phyloP scores from a whole-genome alignment of 768 basidiomycete species.

The Serendipita vermifera region DNA sequence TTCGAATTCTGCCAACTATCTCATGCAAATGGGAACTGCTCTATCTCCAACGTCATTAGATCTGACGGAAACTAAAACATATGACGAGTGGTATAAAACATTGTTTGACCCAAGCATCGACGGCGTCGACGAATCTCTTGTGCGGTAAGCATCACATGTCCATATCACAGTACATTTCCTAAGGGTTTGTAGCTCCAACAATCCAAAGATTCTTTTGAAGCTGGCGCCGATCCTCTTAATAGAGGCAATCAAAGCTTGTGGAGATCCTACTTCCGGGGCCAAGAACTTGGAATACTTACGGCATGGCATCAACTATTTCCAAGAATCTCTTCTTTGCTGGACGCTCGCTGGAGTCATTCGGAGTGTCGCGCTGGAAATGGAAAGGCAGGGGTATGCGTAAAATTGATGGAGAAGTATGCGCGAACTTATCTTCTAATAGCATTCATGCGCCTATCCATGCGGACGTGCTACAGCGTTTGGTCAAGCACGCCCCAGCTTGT shows the following conservation, averaged over 20 bases:
- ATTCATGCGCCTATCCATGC: constrained; percentile 38
- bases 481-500: neutral
- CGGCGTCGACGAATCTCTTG: constrained; percentile 70
- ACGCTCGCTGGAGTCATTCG: constrained; percentile 63
- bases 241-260: constrained; percentile 40
- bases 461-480: constrained; percentile 36
- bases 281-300: constrained; percentile 55
- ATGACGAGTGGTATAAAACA: constrained; percentile 55
- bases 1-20: constrained; percentile 33
- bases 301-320: constrained; percentile 69
- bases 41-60: constrained; percentile 35
- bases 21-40: constrained; percentile 28
- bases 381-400: constrained; percentile 36
- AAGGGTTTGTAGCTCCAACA: constrained; percentile 40
- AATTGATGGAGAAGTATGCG: neutral
- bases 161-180: neutral
- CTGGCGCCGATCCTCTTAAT: constrained; percentile 56
- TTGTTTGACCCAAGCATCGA: constrained; percentile 65
- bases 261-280: constrained; percentile 28
- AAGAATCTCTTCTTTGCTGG: constrained; percentile 62
- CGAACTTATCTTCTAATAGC: constrained; percentile 24
- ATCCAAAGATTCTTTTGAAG: constrained; percentile 51
- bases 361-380: constrained; percentile 47
- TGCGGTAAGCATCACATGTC: constrained; percentile 30
- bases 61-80: constrained; percentile 17